phyloP scores from a whole-genome alignment of 1,284 basidiomycete genomes.

The Psilocybe mexicana region DNA sequence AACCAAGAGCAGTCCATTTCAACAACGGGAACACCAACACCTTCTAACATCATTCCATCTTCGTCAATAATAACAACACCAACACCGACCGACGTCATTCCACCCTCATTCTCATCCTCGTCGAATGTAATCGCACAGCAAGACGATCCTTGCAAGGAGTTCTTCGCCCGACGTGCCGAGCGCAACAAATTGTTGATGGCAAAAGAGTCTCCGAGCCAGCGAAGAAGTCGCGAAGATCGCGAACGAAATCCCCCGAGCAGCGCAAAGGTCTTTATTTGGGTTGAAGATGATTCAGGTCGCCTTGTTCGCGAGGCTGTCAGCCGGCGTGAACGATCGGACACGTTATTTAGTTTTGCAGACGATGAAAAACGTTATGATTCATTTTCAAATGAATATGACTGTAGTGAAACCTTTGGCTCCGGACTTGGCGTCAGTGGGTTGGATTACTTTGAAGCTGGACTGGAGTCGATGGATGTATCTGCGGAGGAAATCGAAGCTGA shows the following conservation, averaged over 20 bases:
- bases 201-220: background rate
- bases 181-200: no score
- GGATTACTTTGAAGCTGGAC: background rate
- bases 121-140: no score
- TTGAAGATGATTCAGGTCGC: background rate
- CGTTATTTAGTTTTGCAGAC: background rate
- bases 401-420: background rate
- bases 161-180: background rate
- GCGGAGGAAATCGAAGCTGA: no score
- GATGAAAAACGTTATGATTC: background rate
- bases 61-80: no score
- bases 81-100: background rate
- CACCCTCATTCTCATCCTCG: background rate
- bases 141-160: background rate
- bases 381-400: slow-evolving; percentile 1
- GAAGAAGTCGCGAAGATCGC: background rate
- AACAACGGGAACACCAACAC: background rate
- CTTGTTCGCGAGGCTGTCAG: background rate
- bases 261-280: slow-evolving; percentile 2
- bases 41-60: background rate
- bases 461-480: background rate
- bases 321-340: background rate
- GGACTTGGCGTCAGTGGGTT: background rate
- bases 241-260: background rate
- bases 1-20: background rate